These are phyloP conservation scores for Calonectria pseudoreteaudii DNA, from an alignment of 2,329 filamentous ascomycete species.

Conservation along the genomic window DNA sequence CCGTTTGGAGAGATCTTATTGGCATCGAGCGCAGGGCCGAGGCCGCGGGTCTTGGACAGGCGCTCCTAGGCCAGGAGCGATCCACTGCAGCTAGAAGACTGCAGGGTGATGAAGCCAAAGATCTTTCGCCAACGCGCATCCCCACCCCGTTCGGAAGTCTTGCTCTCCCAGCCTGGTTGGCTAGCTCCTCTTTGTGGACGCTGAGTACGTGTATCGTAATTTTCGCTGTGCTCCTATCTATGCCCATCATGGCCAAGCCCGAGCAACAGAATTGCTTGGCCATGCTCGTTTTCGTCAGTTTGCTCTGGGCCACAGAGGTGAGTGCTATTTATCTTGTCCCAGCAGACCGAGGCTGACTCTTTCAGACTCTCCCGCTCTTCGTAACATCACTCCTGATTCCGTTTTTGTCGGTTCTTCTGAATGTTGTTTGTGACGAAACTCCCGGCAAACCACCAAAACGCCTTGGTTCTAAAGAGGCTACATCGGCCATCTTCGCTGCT, in stretches of 20 bases:
- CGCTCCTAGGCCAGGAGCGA: conserved; percentile 81
- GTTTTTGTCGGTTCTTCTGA: conserved; percentile 88
- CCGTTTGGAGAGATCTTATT: conserved; percentile 99
- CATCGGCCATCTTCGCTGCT: conserved; percentile 86
- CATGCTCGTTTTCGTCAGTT: conserved; percentile 90
- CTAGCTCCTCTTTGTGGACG: conserved; percentile 84
- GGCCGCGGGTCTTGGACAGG: conserved; percentile 89
- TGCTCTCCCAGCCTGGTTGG: conserved; percentile 82
- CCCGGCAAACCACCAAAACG: conserved; percentile 68
- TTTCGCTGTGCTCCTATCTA: conserved; percentile 78
- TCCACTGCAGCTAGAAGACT: conserved; percentile 76
- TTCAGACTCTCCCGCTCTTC: conserved; percentile 91
- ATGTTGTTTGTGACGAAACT: conserved; percentile 83
- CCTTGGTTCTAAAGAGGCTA: conserved; percentile 83
- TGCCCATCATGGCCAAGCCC: conserved; percentile 85
- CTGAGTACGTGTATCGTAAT: conserved; percentile 77
- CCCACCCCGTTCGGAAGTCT: conserved; percentile 84
- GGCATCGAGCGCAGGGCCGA: conserved; percentile 96
- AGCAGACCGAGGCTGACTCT: conserved; percentile 21
- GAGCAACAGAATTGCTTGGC: conserved; percentile 98
- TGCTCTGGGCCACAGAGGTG: conserved; percentile 97
- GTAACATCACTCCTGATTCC: conserved; percentile 95
- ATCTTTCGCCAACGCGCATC: conserved; percentile 74
- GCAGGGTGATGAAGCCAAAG: conserved; percentile 84
- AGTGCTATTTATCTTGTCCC: conserved; percentile 36